Conservation (phyloP, 2,329 filamentous ascomycete species). For the Penicillium sp. region DNA sequence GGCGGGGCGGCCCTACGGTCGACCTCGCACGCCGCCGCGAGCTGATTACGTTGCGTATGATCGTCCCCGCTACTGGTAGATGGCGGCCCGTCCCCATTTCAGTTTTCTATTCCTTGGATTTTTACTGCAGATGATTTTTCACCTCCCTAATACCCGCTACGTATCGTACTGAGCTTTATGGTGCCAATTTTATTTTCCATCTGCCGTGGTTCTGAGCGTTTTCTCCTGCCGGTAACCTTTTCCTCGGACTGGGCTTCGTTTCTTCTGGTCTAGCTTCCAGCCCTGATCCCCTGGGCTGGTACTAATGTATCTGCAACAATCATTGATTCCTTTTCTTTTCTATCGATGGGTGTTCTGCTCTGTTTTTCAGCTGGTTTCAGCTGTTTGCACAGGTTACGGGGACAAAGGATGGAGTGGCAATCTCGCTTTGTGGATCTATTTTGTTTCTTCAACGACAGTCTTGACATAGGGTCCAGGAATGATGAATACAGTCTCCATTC, state of each 20-base stretch:
- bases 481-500: neutral
- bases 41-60: slow-evolving; percentile 45
- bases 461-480: neutral
- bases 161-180: slow-evolving; percentile 23
- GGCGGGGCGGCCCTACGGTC: slow-evolving; percentile 54
- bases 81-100: slow-evolving; percentile 8
- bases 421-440: neutral
- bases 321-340: neutral
- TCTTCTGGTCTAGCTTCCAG: neutral
- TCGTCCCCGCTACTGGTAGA: slow-evolving; percentile 47
- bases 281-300: neutral
- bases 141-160: slow-evolving; percentile 21
- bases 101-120: slow-evolving; percentile 14
- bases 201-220: slow-evolving; percentile 16
- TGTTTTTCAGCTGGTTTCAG: neutral
- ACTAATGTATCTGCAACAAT: slow-evolving; percentile 3
- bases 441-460: neutral
- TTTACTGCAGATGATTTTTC: slow-evolving; percentile 9
- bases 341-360: neutral
- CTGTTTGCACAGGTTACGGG: slow-evolving; percentile 3
- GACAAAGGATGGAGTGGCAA: neutral
- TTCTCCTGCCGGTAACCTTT: slow-evolving; percentile 5
- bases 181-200: slow-evolving; percentile 16
- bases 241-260: slow-evolving; percentile 11
- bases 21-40: slow-evolving; percentile 44